phyloP scores from a whole-genome alignment of 345 rosid genomes.

The Cardamine chenopodiifolia region DNA sequence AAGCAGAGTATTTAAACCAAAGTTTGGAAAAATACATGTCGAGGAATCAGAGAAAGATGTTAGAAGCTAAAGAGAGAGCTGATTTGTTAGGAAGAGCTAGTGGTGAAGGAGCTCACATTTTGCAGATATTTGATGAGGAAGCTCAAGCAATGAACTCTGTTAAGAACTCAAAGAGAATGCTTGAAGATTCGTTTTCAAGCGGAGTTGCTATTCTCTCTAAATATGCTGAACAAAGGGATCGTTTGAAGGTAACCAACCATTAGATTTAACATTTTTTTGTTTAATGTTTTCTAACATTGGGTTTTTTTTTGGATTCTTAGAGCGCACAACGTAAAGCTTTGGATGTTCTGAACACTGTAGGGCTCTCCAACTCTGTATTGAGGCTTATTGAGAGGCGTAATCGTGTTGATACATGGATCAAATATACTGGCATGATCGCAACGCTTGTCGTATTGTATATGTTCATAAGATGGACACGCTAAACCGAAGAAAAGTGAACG shows the following conservation, averaged over 20 bases:
- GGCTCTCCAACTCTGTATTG: conserved; percentile 86
- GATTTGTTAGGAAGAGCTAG: conserved; percentile 83
- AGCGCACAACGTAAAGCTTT: conserved; percentile 89
- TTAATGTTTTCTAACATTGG: background rate
- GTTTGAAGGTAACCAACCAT: conserved; percentile 63
- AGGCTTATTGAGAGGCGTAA: conserved; percentile 91
- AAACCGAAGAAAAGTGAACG: background rate
- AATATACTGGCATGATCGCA: conserved; percentile 74
- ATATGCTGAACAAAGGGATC: conserved; percentile 91
- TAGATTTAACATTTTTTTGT: background rate
- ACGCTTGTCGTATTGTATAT: conserved; percentile 63
- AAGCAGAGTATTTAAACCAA: conserved; percentile 74
- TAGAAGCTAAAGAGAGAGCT: conserved; percentile 83
- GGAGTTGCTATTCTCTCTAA: conserved; percentile 84
- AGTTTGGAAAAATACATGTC: conserved; percentile 67
- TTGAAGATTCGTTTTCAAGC: conserved; percentile 76
- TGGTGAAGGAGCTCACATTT: conserved; percentile 76
- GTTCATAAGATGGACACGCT: conserved; percentile 64
- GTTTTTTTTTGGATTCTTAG: conserved; percentile 40
- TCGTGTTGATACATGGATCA: conserved; percentile 87
- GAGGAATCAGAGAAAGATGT: conserved; percentile 70
- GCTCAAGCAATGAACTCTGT: conserved; percentile 91
- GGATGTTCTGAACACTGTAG: conserved; percentile 86
- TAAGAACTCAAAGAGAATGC: conserved; percentile 75
- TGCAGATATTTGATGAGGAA: conserved; percentile 90